A percentile compares a stretch with the other conserved stretches of the same genome.
phyloP scores from a whole-genome alignment of 108 stramenopile species.

The Cyclotella baltica region DNA sequence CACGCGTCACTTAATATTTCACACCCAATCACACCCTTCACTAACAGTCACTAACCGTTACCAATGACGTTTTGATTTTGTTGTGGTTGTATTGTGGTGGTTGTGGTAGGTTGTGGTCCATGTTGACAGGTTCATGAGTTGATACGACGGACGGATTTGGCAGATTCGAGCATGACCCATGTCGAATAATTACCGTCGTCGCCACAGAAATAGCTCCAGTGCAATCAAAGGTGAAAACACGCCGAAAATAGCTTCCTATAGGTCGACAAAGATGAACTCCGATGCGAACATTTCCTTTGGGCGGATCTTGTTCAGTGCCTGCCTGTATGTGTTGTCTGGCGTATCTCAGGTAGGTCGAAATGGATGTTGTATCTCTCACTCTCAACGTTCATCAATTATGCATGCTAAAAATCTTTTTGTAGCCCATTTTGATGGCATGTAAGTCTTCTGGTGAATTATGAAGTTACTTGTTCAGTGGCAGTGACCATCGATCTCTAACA shows the following conservation, averaged over 20 bases:
- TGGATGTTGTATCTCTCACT: neutral
- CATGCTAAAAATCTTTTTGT: neutral
- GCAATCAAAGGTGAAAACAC: neutral
- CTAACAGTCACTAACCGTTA: too few species aligned
- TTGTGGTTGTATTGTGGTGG: too few species aligned
- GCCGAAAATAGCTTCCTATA: neutral
- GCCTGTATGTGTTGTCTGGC: slow-evolving; percentile 70
- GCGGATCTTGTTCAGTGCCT: slow-evolving; percentile 33
- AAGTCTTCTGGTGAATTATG: neutral
- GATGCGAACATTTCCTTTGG: neutral
- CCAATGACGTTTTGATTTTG: too few species aligned
- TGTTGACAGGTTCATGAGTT: too few species aligned
- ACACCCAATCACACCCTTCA: too few species aligned
- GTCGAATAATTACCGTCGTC: neutral
- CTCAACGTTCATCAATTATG: neutral
- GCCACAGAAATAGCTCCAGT: slow-evolving; percentile 1
- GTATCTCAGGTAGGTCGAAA: slow-evolving; percentile 42
- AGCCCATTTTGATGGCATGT: slow-evolving; percentile 20
- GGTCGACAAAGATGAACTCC: neutral
- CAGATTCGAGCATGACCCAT: too few species aligned
- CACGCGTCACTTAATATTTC: too few species aligned
- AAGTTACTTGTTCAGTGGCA: neutral
- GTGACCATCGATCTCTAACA: neutral
- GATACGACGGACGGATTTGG: too few species aligned
- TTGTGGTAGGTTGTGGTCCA: too few species aligned